phyloP scores from a whole-genome alignment of 202 grass and related monocot species.

The Schoenoplectus triqueter region DNA sequence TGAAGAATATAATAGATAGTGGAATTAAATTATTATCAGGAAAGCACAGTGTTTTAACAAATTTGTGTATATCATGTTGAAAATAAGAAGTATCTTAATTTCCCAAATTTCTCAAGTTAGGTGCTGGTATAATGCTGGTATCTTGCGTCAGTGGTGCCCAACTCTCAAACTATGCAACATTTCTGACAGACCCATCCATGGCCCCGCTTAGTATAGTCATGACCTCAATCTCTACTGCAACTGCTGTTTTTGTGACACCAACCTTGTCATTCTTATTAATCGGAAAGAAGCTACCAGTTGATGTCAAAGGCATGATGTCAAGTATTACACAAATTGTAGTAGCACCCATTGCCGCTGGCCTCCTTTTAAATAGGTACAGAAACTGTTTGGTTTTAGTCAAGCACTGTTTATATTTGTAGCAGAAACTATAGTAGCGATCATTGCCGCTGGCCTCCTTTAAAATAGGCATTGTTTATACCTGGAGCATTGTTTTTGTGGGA shows the following conservation, averaged over 20 bases:
- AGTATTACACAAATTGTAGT: conserved; percentile 96
- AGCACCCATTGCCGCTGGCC: conserved; percentile 83
- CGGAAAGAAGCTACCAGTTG: conserved; percentile 93
- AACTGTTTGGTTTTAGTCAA: background rate
- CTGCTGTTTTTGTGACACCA: conserved; percentile 86
- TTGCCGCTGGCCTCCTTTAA: conserved; percentile 79
- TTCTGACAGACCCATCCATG: conserved; percentile 84
- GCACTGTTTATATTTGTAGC: background rate
- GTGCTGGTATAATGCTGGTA: conserved; percentile 92
- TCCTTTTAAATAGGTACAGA: conserved; percentile 84
- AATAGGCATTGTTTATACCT: conserved; percentile 57
- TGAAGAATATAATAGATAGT: background rate
- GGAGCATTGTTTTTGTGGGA: background rate
- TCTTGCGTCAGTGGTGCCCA: conserved; percentile 96
- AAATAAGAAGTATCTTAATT: background rate
- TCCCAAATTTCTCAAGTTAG: conserved; percentile 43
- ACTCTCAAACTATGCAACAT: conserved; percentile 93
- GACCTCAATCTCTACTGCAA: conserved; percentile 92
- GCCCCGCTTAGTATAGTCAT: conserved; percentile 98
- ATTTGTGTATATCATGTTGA: background rate
- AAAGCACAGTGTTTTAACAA: background rate
- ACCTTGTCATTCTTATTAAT: conserved; percentile 93
- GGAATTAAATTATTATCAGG: background rate
- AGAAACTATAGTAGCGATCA: conserved; percentile 60
- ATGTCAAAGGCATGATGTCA: conserved; percentile 93